These are phyloP conservation scores for Heterobasidion irregulare DNA, from an alignment of 1,284 basidiomycete species.

Conservation along the genomic window DNA sequence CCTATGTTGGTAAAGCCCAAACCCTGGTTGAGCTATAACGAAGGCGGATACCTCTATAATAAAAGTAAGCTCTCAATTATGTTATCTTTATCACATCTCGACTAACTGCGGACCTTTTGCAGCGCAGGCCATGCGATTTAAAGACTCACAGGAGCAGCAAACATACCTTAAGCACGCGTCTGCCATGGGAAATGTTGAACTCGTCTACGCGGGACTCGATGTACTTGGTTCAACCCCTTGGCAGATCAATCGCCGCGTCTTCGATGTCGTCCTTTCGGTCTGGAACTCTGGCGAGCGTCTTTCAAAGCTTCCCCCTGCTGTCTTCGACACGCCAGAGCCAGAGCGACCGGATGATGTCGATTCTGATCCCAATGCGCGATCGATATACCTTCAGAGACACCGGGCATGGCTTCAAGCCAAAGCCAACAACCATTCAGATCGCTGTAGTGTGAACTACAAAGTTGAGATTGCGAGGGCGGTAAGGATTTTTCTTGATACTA, in stretches of 20 bases:
- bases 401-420: conserved; percentile 56
- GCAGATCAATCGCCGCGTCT: conserved; percentile 77
- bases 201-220: conserved; percentile 85
- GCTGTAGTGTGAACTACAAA: conserved; percentile 95
- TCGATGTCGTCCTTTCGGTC: conserved; percentile 63
- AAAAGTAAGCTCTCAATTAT: conserved; percentile 39
- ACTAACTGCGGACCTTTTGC: conserved; percentile 1
- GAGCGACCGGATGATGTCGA: conserved; percentile 52
- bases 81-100: not conserved
- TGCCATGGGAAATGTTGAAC: conserved; percentile 69
- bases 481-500: conserved; percentile 18
- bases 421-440: conserved; percentile 81
- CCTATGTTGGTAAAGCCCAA: conserved; percentile 94
- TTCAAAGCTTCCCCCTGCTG: conserved; percentile 70
- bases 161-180: conserved; percentile 78
- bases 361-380: conserved; percentile 60
- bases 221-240: conserved; percentile 89
- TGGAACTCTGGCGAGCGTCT: conserved; percentile 83
- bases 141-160: conserved; percentile 85
- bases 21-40: conserved; percentile 75
- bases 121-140: conserved; percentile 87
- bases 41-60: conserved; percentile 83
- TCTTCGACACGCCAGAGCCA: conserved; percentile 56
- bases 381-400: conserved; percentile 51
- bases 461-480: conserved; percentile 93